Conservation (phyloP, 441 rosid species). For the Arabidopsis lyrata region DNA sequence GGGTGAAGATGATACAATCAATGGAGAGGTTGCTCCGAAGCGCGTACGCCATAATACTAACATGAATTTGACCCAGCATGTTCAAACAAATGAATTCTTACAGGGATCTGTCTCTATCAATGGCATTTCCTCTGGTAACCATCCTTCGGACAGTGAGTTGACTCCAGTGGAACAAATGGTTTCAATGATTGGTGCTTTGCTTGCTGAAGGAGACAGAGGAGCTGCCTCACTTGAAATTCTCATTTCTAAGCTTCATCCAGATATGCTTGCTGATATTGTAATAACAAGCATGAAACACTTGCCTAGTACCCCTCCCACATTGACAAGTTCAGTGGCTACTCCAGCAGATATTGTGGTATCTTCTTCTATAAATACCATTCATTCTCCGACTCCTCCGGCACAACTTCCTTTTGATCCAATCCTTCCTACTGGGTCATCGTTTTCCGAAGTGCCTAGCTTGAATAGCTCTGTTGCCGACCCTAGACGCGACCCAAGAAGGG, state of each 20-base stretch:
- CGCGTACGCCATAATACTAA: constrained; percentile 63
- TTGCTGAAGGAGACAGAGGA: constrained; percentile 99
- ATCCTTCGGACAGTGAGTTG: constrained; percentile 69
- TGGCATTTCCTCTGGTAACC: constrained; percentile 59
- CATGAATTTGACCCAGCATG: constrained; percentile 49
- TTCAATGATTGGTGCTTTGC: constrained; percentile 99
- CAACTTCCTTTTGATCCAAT: constrained; percentile 55
- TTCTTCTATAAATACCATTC: constrained; percentile 52
- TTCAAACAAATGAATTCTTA: constrained; percentile 59
- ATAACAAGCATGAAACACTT: constrained; percentile 96
- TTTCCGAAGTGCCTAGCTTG: constrained; percentile 57
- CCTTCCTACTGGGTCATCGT: constrained; percentile 49
- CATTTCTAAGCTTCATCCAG: constrained; percentile 94
- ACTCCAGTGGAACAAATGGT: constrained; percentile 98
- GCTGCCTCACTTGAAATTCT: constrained; percentile 98
- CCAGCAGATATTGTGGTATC: constrained; percentile 56
- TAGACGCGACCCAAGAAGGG: constrained; percentile 99
- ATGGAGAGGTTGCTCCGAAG: constrained; percentile 75
- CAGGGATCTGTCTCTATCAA: constrained; percentile 63
- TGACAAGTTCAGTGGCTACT: constrained; percentile 61
- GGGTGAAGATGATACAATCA: constrained; percentile 69
- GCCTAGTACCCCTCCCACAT: constrained; percentile 76
- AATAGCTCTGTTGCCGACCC: constrained; percentile 66
- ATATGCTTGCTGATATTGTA: constrained; percentile 98
- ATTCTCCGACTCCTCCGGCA: constrained; percentile 54